Evolutionary conservation across 345 rosid genomes (phyloP).

Genomic region (Dipteronia dyeriana): DNA sequence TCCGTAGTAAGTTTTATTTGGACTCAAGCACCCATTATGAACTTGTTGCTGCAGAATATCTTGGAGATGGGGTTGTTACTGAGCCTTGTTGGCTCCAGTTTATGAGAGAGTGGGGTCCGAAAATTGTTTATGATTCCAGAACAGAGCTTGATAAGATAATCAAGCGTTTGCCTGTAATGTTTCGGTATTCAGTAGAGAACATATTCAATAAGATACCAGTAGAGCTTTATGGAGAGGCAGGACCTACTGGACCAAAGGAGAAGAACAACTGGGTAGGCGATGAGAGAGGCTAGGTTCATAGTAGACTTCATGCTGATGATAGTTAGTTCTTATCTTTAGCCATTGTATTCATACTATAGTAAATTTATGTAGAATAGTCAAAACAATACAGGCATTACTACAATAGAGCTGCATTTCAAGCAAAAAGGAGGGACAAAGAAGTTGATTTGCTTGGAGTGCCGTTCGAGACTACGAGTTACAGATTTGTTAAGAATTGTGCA

Average conservation of each 20-base stretch:
- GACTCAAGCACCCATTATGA: constrained; percentile 72
- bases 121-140: constrained; percentile 57
- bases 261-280: constrained; percentile 91
- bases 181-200: constrained; percentile 37
- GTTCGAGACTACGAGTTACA: neutral
- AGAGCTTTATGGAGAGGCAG: constrained; percentile 75
- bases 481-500: neutral
- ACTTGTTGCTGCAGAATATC: constrained; percentile 72
- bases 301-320: neutral
- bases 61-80: constrained; percentile 41
- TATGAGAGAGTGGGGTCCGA: constrained; percentile 93
- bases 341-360: neutral
- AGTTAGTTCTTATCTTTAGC: neutral
- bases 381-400: neutral
- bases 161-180: constrained; percentile 43
- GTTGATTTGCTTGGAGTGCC: neutral
- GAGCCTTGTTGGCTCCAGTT: constrained; percentile 84
- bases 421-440: neutral
- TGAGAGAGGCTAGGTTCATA: constrained; percentile 57
- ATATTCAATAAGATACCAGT: constrained; percentile 51
- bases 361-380: neutral
- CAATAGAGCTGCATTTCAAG: neutral
- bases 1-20: constrained; percentile 40
- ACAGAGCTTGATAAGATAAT: constrained; percentile 53
- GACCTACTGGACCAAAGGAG: constrained; percentile 95